These are phyloP conservation scores for Vanilla planifolia DNA, from an alignment of 106 monocot genomes.

Conservation along the genomic window DNA sequence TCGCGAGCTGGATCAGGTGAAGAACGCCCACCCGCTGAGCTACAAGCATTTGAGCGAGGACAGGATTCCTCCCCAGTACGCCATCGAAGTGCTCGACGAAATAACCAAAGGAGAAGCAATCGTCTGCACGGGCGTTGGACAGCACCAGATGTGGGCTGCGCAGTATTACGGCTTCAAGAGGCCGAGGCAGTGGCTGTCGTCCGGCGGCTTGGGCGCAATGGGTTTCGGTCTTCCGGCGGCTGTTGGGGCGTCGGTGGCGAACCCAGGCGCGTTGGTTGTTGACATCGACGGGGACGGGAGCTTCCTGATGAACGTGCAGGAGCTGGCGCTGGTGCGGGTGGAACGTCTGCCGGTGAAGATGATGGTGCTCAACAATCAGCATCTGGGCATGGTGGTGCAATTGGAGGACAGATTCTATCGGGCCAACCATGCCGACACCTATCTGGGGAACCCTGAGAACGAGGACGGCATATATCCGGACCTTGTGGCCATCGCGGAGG, in stretches of 20 bases:
- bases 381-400: constrained; percentile 67
- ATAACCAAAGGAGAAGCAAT: constrained; percentile 54
- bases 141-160: constrained; percentile 77
- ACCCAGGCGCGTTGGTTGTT: constrained; percentile 35
- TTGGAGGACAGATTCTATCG: constrained; percentile 60
- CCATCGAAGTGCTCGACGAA: constrained; percentile 41
- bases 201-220: constrained; percentile 55
- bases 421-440: constrained; percentile 39
- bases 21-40: constrained; percentile 26
- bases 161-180: constrained; percentile 44
- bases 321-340: constrained; percentile 42
- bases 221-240: constrained; percentile 60
- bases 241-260: constrained; percentile 57
- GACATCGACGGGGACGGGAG: constrained; percentile 71
- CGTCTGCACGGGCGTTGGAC: constrained; percentile 52
- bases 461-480: constrained; percentile 45
- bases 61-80: constrained; percentile 48
- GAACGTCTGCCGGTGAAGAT: constrained; percentile 56
- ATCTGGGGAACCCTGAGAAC: constrained; percentile 43
- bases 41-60: constrained; percentile 37
- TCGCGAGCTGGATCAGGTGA: constrained; percentile 38
- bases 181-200: constrained; percentile 48
- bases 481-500: constrained; percentile 40
- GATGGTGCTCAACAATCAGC: constrained; percentile 62
- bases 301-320: constrained; percentile 60